phyloP scores from a whole-genome alignment of 495 filamentous ascomycete genomes.

The Penicillium salamii region DNA sequence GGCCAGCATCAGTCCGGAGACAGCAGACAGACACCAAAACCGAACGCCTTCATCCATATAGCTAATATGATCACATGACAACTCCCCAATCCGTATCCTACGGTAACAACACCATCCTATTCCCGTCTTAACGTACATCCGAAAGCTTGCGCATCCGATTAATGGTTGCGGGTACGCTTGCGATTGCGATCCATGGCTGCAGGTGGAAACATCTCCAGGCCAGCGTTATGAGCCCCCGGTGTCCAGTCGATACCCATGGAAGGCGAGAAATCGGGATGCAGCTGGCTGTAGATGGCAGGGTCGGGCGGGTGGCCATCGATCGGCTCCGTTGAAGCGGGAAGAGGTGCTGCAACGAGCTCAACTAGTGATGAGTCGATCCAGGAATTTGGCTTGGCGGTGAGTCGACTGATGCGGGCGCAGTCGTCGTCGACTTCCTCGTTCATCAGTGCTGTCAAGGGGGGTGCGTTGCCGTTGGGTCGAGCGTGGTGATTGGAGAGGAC shows the following conservation, averaged over 20 bases:
- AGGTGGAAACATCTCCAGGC: slow-evolving; percentile 23
- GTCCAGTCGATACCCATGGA: slow-evolving; percentile 37
- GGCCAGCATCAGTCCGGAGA: neutral
- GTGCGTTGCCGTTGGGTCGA: slow-evolving; percentile 43
- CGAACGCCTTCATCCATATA: neutral
- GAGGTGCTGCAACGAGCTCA: slow-evolving; percentile 33
- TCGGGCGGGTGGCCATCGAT: slow-evolving; percentile 33
- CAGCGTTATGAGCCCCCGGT: slow-evolving; percentile 13
- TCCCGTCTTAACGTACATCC: slow-evolving; percentile 6
- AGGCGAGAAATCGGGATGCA: slow-evolving; percentile 43
- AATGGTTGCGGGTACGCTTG: slow-evolving; percentile 27
- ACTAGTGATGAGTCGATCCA: slow-evolving; percentile 41
- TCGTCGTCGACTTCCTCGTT: slow-evolving; percentile 60
- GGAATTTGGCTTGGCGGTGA: slow-evolving; percentile 30
- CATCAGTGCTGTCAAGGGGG: slow-evolving; percentile 50
- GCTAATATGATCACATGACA: slow-evolving; percentile 6
- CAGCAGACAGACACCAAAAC: neutral
- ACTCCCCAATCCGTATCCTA: neutral
- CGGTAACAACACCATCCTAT: neutral
- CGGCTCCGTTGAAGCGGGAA: slow-evolving; percentile 19
- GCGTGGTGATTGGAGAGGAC: slow-evolving; percentile 50
- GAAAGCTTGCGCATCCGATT: neutral
- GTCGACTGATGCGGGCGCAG: slow-evolving; percentile 53
- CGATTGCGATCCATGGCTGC: slow-evolving; percentile 23
- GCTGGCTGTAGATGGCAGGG: slow-evolving; percentile 33